phyloP scores from a whole-genome alignment of 108 stramenopile species.

The Mayamaea pseudoterrestris region DNA sequence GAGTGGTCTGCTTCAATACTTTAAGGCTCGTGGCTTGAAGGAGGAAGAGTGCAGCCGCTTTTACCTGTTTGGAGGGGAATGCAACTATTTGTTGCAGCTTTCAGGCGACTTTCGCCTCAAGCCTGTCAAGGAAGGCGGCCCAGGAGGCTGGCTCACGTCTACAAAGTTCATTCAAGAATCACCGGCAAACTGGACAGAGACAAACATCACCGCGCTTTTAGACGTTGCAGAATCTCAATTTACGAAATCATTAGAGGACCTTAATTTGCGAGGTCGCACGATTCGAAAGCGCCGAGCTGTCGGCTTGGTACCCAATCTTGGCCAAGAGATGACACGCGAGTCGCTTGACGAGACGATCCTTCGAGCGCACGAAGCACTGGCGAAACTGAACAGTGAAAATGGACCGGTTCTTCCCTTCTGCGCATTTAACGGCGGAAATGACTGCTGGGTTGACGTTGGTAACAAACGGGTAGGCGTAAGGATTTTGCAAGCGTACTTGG shows the following conservation, averaged over 20 bases:
- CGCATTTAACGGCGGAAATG: conserved; percentile 88
- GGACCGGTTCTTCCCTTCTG: conserved; percentile 62
- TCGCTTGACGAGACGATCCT: conserved; percentile 82
- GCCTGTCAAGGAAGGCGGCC: conserved; percentile 60
- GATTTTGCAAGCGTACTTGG: conserved; percentile 65
- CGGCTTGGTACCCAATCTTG: conserved; percentile 61
- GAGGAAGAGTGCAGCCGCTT: conserved; percentile 67
- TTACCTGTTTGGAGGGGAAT: conserved; percentile 90
- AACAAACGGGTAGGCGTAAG: conserved; percentile 88
- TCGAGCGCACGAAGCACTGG: conserved; percentile 51
- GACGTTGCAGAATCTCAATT: conserved; percentile 59
- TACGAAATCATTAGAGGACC: conserved; percentile 35
- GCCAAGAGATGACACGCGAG: conserved; percentile 63
- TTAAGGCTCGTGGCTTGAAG: conserved; percentile 42
- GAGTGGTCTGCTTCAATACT: conserved; percentile 68
- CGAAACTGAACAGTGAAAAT: conserved; percentile 24
- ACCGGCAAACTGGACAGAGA: conserved; percentile 75
- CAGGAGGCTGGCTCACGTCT: conserved; percentile 77
- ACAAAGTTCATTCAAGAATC: conserved; percentile 55
- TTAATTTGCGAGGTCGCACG: conserved; percentile 53
- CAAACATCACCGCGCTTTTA: conserved; percentile 46
- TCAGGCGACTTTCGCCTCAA: conserved; percentile 65
- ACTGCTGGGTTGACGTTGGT: conserved; percentile 89
- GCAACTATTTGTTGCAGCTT: conserved; percentile 76
- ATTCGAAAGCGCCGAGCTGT: conserved; percentile 83